These are phyloP conservation scores for Tylopilus vinaceipallidus DNA, from an alignment of 768 basidiomycete genomes.

Conservation along the genomic window DNA sequence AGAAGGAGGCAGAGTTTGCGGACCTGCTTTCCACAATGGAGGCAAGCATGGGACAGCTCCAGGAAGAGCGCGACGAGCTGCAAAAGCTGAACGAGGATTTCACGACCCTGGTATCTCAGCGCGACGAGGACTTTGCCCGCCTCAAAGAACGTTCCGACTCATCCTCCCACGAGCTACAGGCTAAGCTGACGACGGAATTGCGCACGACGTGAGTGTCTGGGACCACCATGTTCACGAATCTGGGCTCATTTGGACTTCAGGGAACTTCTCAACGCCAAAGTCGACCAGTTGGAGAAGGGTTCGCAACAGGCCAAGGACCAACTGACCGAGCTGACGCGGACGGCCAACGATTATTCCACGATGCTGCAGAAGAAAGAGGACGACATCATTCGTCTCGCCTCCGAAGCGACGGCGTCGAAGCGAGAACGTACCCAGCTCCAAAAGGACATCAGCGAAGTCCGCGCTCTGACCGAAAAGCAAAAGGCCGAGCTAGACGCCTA, in stretches of 20 bases:
- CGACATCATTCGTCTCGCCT: constrained; percentile 52
- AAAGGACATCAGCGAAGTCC: constrained; percentile 65
- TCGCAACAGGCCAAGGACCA: constrained; percentile 73
- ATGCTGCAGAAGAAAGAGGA: constrained; percentile 79
- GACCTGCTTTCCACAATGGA: constrained; percentile 58
- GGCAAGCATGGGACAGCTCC: constrained; percentile 56
- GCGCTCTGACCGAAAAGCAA: constrained; percentile 64
- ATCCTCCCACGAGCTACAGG: constrained; percentile 64
- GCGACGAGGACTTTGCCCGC: constrained; percentile 77
- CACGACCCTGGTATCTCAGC: constrained; percentile 61
- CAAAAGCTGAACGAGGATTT: constrained; percentile 68
- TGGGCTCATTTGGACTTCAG: constrained; percentile 36
- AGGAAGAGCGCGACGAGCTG: constrained; percentile 58
- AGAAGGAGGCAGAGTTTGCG: constrained; percentile 60
- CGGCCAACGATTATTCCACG: constrained; percentile 69
- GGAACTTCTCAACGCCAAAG: constrained; percentile 58
- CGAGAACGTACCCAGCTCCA: constrained; percentile 51
- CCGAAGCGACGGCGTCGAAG: constrained; percentile 54
- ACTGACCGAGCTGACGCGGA: constrained; percentile 71
- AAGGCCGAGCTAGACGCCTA: constrained; percentile 60
- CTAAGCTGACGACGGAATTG: constrained; percentile 62
- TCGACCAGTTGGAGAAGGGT: constrained; percentile 63
- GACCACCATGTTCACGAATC: neutral
- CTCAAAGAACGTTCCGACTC: constrained; percentile 74
- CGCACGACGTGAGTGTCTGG: constrained; percentile 54